Percentiles rank a stretch among this genome's conserved stretches.
These are phyloP conservation scores for Saccharum hybrid DNA, from an alignment of 202 grass and related monocot species.

Conservation along the genomic window DNA sequence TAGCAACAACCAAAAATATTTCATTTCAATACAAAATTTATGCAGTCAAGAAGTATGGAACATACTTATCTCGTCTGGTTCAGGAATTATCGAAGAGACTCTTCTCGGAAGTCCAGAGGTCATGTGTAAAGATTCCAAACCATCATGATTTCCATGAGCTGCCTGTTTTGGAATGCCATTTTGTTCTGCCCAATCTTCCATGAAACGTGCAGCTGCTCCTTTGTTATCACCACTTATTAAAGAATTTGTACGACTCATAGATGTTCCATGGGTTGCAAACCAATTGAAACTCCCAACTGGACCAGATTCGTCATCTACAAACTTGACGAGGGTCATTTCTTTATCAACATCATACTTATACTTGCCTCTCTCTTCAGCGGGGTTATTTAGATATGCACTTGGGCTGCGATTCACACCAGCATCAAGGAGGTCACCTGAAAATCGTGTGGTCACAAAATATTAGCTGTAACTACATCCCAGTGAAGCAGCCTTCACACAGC, in stretches of 20 bases:
- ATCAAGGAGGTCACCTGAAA: slow-evolving; percentile 87
- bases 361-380: slow-evolving; percentile 66
- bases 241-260: slow-evolving; percentile 96
- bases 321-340: slow-evolving; percentile 96
- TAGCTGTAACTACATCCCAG: slow-evolving; percentile 27
- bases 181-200: slow-evolving; percentile 94
- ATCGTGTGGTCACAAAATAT: slow-evolving; percentile 41
- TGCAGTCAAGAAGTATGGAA: slow-evolving; percentile 28
- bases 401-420: slow-evolving; percentile 96
- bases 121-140: slow-evolving; percentile 44
- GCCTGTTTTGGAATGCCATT: slow-evolving; percentile 58
- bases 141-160: slow-evolving; percentile 38
- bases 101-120: slow-evolving; percentile 56
- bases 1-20: slow-evolving; percentile 8
- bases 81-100: slow-evolving; percentile 87
- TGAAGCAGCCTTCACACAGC: slow-evolving; percentile 17
- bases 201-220: slow-evolving; percentile 92
- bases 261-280: slow-evolving; percentile 98
- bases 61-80: slow-evolving; percentile 87
- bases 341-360: slow-evolving; percentile 84
- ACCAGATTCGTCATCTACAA: slow-evolving; percentile 79
- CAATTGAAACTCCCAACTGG: slow-evolving; percentile 94
- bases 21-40: slow-evolving; percentile 26
- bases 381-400: slow-evolving; percentile 93
- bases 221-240: slow-evolving; percentile 99